A percentile compares a stretch with the other conserved stretches of the same genome.
These are phyloP conservation scores for Talaromyces sp. DNA, from an alignment of 2,329 filamentous ascomycete genomes.

Conservation along the genomic window DNA sequence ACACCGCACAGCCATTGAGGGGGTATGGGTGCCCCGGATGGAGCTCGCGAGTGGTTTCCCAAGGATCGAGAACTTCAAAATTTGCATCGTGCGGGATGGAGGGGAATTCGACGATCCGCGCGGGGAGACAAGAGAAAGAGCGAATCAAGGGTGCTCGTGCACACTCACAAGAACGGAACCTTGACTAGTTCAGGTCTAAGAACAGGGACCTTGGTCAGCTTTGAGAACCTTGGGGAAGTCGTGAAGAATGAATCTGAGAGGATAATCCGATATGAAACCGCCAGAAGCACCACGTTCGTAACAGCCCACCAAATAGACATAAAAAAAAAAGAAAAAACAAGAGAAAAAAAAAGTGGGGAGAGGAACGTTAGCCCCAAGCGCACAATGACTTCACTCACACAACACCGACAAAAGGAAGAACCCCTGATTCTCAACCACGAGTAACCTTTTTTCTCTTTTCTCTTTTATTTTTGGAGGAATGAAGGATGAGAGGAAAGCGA, in stretches of 20 bases:
- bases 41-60: background rate
- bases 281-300: constrained; percentile 25
- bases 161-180: constrained; percentile 30
- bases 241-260: background rate
- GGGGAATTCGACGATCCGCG: constrained; percentile 16
- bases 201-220: constrained; percentile 23
- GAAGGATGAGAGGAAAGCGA: constrained; percentile 12
- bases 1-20: background rate
- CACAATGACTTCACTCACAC: constrained; percentile 11
- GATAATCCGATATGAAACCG: background rate
- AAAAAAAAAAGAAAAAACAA: constrained; percentile 16
- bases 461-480: background rate
- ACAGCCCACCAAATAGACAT: constrained; percentile 35
- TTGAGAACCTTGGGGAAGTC: constrained; percentile 36
- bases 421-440: constrained; percentile 20
- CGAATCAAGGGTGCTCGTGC: constrained; percentile 1
- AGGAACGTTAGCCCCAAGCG: constrained; percentile 3
- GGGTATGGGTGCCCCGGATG: background rate
- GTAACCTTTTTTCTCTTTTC: constrained; percentile 8
- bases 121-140: constrained; percentile 3
- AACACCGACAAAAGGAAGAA: constrained; percentile 9
- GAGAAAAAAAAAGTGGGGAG: constrained; percentile 2
- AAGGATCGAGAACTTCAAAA: background rate
- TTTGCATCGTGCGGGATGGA: constrained; percentile 10
- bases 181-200: constrained; percentile 16